These are phyloP conservation scores for Globisporangium perplexum DNA, from an alignment of 352 stramenopile species.

Conservation along the genomic window DNA sequence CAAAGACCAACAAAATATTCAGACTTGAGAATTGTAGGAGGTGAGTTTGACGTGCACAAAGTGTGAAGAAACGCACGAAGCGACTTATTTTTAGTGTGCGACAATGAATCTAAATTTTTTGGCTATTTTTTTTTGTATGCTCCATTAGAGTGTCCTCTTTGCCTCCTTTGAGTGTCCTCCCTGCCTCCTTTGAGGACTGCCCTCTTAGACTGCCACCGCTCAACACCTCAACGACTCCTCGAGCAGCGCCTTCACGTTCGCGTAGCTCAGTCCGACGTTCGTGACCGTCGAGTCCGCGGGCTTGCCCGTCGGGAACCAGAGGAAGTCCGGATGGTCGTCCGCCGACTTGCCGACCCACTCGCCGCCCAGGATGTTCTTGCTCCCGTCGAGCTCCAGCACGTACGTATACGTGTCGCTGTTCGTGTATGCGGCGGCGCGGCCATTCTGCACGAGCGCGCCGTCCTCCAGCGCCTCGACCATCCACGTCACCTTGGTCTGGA, in stretches of 20 bases:
- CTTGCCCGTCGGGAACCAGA: conserved; percentile 12
- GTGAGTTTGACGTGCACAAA: not conserved
- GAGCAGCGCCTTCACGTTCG: conserved; percentile 31
- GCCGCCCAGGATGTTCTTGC: conserved; percentile 12
- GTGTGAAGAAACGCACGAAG: too few species aligned
- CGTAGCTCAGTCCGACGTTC: conserved; percentile 29
- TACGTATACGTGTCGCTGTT: conserved; percentile 9
- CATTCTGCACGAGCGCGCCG: conserved; percentile 10
- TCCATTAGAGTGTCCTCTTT: too few species aligned
- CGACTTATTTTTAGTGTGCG: too few species aligned
- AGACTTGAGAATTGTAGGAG: not conserved
- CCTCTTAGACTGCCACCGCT: too few species aligned
- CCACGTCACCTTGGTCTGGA: conserved; percentile 36
- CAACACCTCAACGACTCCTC: conserved; percentile 1
- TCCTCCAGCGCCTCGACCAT: conserved; percentile 18
- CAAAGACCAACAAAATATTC: not conserved
- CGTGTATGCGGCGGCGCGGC: conserved; percentile 6
- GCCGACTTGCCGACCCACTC: conserved; percentile 16
- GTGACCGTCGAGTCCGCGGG: conserved; percentile 25
- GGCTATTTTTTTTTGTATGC: too few species aligned
- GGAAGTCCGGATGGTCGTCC: conserved; percentile 11
- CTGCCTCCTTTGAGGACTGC: too few species aligned
- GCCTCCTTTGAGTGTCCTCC: too few species aligned
- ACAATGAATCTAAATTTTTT: too few species aligned
- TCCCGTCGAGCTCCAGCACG: conserved; percentile 14